Percentiles rank a stretch among this genome's conserved stretches.
phyloP scores from a whole-genome alignment of 2,329 filamentous ascomycete species.

The Rutstroemia sp. region DNA sequence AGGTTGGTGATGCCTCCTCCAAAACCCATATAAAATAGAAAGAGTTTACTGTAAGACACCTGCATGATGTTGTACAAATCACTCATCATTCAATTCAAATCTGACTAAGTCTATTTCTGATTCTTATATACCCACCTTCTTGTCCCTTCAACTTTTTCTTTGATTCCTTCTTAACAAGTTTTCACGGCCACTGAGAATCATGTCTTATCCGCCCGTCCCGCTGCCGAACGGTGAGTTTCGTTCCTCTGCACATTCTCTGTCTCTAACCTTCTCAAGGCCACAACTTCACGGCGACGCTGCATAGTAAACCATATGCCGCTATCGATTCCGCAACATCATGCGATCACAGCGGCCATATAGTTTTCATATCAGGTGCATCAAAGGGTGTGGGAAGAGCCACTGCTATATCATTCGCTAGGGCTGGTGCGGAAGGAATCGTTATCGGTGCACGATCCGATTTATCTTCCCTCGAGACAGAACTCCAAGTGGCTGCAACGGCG shows the following conservation, averaged over 20 bases:
- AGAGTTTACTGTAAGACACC: too few relatives aligned
- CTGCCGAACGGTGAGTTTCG: constrained; percentile 1
- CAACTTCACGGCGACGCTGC: constrained; percentile 11
- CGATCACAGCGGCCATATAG: constrained; percentile 14
- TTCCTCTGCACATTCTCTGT: not conserved
- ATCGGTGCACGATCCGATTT: constrained; percentile 17
- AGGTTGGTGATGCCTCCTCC: too few relatives aligned
- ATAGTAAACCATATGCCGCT: constrained; percentile 44
- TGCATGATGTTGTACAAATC: not conserved
- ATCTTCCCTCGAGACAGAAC: constrained; percentile 11
- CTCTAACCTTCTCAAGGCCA: not conserved
- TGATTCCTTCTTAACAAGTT: not conserved
- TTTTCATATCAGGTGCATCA: constrained; percentile 21
- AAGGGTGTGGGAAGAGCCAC: constrained; percentile 20
- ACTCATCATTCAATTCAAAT: not conserved
- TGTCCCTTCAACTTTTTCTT: not conserved
- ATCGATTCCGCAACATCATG: constrained; percentile 36
- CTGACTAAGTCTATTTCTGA: not conserved
- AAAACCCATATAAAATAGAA: too few relatives aligned
- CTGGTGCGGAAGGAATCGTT: constrained; percentile 17
- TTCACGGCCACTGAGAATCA: not conserved
- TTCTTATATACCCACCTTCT: not conserved
- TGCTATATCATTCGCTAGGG: constrained; percentile 20
- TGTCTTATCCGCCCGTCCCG: constrained; percentile 5
- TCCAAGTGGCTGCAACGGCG: constrained; percentile 14